Evolutionary conservation across 208 protist genomes (phyloP).

Genomic region (Trypanosoma brucei): DNA sequence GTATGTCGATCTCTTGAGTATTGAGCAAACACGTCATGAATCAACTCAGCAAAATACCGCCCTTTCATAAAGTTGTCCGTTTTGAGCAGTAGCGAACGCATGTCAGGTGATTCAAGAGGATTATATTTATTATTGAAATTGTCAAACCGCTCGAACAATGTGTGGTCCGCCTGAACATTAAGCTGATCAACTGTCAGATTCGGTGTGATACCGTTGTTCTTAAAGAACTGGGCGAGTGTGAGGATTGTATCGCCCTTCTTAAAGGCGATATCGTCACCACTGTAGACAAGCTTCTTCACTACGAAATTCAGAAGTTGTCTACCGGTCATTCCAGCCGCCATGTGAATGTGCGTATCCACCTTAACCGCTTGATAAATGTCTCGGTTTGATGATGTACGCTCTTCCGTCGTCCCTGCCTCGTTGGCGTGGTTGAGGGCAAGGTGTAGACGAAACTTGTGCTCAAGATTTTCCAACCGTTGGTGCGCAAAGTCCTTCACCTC

Average conservation of each 20-base stretch:
- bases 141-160: conserved; percentile 98
- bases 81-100: conserved; percentile 97
- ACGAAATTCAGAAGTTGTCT: conserved; percentile 94
- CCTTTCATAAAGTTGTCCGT: conserved; percentile 98
- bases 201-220: conserved; percentile 79
- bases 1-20: conserved; percentile 95
- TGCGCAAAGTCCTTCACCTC: conserved; percentile 92
- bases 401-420: conserved; percentile 84
- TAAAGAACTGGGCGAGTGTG: conserved; percentile 84
- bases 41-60: conserved; percentile 97
- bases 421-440: conserved; percentile 90
- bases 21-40: conserved; percentile 93
- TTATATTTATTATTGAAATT: conserved; percentile 99
- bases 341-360: conserved; percentile 97
- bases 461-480: conserved; percentile 87
- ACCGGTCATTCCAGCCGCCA: conserved; percentile 93
- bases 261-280: conserved; percentile 90
- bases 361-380: conserved; percentile 95
- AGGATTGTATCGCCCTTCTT: conserved; percentile 79
- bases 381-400: conserved; percentile 81
- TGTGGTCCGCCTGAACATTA: conserved; percentile 94
- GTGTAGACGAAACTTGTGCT: conserved; percentile 93
- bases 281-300: conserved; percentile 88
- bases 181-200: conserved; percentile 95
- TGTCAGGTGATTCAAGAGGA: conserved; percentile 91